A percentile compares a stretch with the other conserved stretches of the same genome.
phyloP scores from a whole-genome alignment of 2,329 filamentous ascomycete species.

The Raffaelea albimanens region DNA sequence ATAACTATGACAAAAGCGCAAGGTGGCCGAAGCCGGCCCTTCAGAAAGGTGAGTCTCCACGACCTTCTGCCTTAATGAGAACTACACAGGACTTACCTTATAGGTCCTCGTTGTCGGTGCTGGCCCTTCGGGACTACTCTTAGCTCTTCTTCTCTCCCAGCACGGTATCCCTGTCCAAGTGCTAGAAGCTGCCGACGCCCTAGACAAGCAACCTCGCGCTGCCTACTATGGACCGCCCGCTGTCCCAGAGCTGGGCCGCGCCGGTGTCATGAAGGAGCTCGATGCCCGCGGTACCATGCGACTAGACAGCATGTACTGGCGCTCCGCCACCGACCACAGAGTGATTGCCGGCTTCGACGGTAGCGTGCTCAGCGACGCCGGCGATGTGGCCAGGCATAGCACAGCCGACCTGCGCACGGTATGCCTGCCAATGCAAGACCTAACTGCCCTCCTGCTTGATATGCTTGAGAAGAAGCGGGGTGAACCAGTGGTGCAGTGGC shows the following conservation, averaged over 20 bases:
- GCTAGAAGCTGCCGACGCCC: conserved; percentile 42
- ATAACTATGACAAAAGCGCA: no score
- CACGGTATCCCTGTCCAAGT: conserved; percentile 42
- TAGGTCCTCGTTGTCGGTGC: conserved; percentile 38
- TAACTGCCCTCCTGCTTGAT: conserved; percentile 33
- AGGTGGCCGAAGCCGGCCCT: conserved; percentile 10
- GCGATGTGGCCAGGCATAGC: conserved; percentile 15
- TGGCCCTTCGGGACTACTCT: conserved; percentile 38
- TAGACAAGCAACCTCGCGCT: conserved; percentile 52
- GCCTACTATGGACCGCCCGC: conserved; percentile 52
- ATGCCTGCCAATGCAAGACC: conserved; percentile 31
- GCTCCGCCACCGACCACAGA: conserved; percentile 23
- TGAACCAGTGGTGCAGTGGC: conserved; percentile 32
- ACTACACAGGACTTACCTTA: no score
- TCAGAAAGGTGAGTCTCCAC: conserved; percentile 12
- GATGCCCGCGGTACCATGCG: conserved; percentile 28
- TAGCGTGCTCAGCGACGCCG: conserved; percentile 22
- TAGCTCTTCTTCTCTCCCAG: conserved; percentile 42
- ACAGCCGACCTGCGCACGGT: conserved; percentile 27
- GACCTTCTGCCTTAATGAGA: no score
- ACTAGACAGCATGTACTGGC: conserved; percentile 30
- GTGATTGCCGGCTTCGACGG: conserved; percentile 27
- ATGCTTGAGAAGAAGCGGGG: conserved; percentile 23
- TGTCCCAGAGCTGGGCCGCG: conserved; percentile 47
- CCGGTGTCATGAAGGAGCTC: conserved; percentile 43